A percentile compares a stretch with the other conserved stretches of the same genome.
phyloP scores from a whole-genome alignment of 306 rosid genomes.

The Cucurbita maxima region DNA sequence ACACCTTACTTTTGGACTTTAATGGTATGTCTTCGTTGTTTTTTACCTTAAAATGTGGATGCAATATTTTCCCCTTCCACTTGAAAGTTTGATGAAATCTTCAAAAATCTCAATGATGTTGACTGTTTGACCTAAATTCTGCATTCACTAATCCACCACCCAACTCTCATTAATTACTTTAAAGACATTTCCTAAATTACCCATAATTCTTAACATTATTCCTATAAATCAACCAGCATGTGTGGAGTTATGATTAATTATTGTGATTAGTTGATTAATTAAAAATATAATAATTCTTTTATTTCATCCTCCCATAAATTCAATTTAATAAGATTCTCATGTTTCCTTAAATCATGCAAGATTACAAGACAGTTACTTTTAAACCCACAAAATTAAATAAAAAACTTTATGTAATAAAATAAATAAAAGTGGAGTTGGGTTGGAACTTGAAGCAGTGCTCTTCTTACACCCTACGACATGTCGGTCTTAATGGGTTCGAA shows the following conservation, averaged over 20 bases:
- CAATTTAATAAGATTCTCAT: not conserved
- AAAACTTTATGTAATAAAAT: not conserved
- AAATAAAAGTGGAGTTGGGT: too few relatives aligned
- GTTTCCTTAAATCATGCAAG: conserved; percentile 3
- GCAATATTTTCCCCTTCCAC: not conserved
- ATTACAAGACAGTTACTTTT: not conserved
- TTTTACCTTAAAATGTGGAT: not conserved
- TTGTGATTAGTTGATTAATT: too few relatives aligned
- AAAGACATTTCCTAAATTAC: not conserved
- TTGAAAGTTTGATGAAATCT: not conserved
- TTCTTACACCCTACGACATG: not conserved
- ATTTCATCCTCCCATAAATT: not conserved
- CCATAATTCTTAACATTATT: not conserved
- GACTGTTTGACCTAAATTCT: not conserved
- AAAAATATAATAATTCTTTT: too few relatives aligned
- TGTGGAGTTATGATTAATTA: not conserved
- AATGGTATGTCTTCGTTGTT: not conserved
- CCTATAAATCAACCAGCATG: not conserved
- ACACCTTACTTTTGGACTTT: not conserved
- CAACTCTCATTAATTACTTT: not conserved
- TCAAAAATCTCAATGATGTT: not conserved
- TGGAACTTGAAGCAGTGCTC: too few relatives aligned
- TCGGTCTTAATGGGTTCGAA: not conserved
- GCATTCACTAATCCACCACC: not conserved
- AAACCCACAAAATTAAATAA: not conserved